These are phyloP conservation scores for Yarrowia bubula DNA, from an alignment of 805 yeast species.

Conservation along the genomic window DNA sequence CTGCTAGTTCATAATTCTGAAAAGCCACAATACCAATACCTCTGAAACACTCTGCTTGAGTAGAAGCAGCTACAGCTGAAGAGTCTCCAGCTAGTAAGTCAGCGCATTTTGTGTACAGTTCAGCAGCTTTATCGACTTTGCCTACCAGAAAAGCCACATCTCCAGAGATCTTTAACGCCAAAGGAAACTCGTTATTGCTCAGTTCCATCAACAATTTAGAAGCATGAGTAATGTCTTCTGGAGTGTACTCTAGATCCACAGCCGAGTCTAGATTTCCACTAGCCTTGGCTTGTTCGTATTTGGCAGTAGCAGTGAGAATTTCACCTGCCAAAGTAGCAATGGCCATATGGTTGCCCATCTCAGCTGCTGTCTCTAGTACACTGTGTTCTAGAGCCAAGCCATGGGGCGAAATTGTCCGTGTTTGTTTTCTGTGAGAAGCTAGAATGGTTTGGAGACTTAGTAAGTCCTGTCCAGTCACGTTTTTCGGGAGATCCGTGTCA, in stretches of 20 bases:
- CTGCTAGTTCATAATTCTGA: conserved; percentile 49
- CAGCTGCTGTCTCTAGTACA: conserved; percentile 80
- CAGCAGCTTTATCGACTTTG: conserved; percentile 52
- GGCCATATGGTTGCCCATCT: conserved; percentile 78
- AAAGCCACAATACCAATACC: conserved; percentile 59
- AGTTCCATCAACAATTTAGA: conserved; percentile 56
- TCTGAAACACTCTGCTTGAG: conserved; percentile 71
- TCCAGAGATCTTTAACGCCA: conserved; percentile 74
- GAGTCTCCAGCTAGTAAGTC: conserved; percentile 6
- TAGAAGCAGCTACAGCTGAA: conserved; percentile 41
- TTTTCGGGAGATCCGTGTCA: conserved; percentile 42
- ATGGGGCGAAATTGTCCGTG: conserved; percentile 57
- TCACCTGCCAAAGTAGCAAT: conserved; percentile 64
- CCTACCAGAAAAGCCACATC: conserved; percentile 62
- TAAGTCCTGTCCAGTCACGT: conserved; percentile 55
- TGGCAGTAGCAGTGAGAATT: conserved; percentile 27
- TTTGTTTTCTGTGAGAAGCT: conserved; percentile 56
- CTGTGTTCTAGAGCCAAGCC: conserved; percentile 64
- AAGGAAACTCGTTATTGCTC: conserved; percentile 61
- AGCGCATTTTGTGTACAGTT: conserved; percentile 49
- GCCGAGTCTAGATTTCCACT: conserved; percentile 43
- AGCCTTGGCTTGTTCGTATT: conserved; percentile 19
- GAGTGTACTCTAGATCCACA: conserved; percentile 43
- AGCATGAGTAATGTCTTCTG: conserved; percentile 65
- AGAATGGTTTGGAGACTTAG: conserved; percentile 67